Evolutionary conservation across 2,329 filamentous ascomycete genomes (phyloP).

Genomic region (Plenodomus lindquistii): DNA sequence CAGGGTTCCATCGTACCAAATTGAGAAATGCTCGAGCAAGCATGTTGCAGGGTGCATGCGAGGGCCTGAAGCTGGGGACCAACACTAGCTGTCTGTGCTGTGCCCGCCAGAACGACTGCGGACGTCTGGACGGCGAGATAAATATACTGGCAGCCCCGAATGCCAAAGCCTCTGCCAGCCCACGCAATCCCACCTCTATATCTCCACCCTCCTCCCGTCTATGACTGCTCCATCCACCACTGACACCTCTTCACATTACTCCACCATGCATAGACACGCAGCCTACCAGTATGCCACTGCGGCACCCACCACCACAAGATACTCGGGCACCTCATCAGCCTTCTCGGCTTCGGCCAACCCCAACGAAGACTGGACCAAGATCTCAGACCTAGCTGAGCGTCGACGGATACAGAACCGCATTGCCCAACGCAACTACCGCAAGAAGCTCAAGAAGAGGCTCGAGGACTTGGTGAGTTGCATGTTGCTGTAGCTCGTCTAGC

Average conservation of each 20-base stretch:
- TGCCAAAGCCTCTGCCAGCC: constrained; percentile 19
- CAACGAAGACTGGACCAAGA: constrained; percentile 99
- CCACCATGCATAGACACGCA: constrained; percentile 51
- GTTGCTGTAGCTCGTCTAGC: constrained; percentile 9
- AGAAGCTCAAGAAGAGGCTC: constrained; percentile 88
- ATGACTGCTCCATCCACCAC: constrained; percentile 29
- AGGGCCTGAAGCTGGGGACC: constrained; percentile 37
- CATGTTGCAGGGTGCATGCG: constrained; percentile 29
- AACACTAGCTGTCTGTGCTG: constrained; percentile 34
- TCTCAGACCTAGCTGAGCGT: constrained; percentile 93
- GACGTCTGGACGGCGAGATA: constrained; percentile 31
- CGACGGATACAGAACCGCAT: constrained; percentile 96
- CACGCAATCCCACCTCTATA: constrained; percentile 10
- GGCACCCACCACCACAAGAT: constrained; percentile 54
- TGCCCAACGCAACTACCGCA: constrained; percentile 96
- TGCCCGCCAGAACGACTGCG: constrained; percentile 35
- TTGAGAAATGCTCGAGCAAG: constrained; percentile 28
- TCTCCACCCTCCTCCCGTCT: constrained; percentile 13
- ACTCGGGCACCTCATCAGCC: constrained; percentile 86
- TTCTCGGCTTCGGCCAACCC: constrained; percentile 94
- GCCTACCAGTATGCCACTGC: constrained; percentile 49
- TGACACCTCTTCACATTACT: constrained; percentile 9
- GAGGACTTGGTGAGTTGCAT: constrained; percentile 64
- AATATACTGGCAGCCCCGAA: constrained; percentile 34
- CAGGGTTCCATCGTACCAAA: constrained; percentile 32